Evolutionary conservation across 306 rosid genomes (phyloP).

Genomic region (Lupinus albus): DNA sequence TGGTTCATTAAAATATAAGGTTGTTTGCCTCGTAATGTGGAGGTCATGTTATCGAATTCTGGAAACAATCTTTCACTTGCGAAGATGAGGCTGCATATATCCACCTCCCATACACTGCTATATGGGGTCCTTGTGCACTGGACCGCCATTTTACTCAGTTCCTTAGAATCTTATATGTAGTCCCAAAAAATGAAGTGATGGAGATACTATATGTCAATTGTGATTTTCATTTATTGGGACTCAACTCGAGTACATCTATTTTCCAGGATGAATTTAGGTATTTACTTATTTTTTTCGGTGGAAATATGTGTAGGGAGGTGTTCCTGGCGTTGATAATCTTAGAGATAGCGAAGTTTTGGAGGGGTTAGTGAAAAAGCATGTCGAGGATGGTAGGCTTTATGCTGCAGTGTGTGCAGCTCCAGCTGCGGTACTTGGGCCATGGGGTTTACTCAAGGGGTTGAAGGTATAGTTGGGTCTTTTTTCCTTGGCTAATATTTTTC

Average conservation of each 20-base stretch:
- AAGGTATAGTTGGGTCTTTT: constrained; percentile 53
- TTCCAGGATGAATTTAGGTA: neutral
- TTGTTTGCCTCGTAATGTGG: too few species aligned
- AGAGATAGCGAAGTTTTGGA: constrained; percentile 58
- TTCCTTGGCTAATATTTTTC: neutral
- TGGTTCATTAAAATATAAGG: too few species aligned
- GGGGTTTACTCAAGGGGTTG: constrained; percentile 89
- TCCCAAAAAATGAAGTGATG: too few species aligned
- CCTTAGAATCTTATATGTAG: too few species aligned
- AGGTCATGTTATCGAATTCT: too few species aligned
- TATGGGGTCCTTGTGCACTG: too few species aligned
- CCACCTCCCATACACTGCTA: too few species aligned
- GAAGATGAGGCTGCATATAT: too few species aligned
- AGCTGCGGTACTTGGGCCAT: constrained; percentile 79
- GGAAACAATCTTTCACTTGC: too few species aligned
- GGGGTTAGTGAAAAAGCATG: constrained; percentile 68
- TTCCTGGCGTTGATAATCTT: constrained; percentile 72
- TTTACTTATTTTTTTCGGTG: neutral
- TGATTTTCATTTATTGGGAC: too few species aligned
- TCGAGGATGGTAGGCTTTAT: constrained; percentile 68
- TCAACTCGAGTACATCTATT: neutral
- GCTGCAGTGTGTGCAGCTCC: constrained; percentile 96
- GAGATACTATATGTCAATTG: too few species aligned
- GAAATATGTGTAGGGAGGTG: constrained; percentile 70
- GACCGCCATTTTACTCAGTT: too few species aligned